A percentile compares a stretch with the other conserved stretches of the same genome.
Evolutionary conservation across 2,329 filamentous ascomycete genomes (phyloP).

Genomic region (Aureobasidium namibiae): DNA sequence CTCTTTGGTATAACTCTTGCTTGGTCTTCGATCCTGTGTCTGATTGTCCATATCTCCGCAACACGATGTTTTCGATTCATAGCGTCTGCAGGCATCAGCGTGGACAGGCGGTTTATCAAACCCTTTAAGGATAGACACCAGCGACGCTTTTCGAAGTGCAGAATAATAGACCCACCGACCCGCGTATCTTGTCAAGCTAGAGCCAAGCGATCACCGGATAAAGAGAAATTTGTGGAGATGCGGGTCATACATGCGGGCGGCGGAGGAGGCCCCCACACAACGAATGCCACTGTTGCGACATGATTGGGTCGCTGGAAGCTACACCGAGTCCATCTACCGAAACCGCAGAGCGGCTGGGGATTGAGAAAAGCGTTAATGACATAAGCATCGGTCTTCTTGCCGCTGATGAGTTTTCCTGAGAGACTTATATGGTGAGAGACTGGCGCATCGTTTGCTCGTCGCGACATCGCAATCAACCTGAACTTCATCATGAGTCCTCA

Average conservation of each 20-base stretch:
- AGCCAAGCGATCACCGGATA: background rate
- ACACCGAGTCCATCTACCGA: background rate
- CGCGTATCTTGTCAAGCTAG: background rate
- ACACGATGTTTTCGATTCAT: no score
- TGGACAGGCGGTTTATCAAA: no score
- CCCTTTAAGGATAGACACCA: no score
- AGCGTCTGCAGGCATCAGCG: no score
- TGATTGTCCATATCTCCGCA: no score
- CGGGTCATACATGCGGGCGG: conserved; percentile 2
- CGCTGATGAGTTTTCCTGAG: background rate
- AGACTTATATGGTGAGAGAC: background rate
- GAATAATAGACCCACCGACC: no score
- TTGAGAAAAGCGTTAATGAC: background rate
- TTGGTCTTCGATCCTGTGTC: no score
- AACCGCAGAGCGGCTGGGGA: background rate
- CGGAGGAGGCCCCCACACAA: background rate
- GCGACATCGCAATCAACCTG: background rate
- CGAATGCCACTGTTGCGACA: background rate
- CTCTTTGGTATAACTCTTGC: no score
- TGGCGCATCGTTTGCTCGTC: background rate
- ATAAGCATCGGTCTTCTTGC: conserved; percentile 4
- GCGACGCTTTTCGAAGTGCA: background rate
- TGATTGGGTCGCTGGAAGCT: conserved; percentile 2
- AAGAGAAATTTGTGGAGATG: background rate
- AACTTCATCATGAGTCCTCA: background rate